Conservation (phyloP, 208 protist species). For the Lotmaria passim region DNA sequence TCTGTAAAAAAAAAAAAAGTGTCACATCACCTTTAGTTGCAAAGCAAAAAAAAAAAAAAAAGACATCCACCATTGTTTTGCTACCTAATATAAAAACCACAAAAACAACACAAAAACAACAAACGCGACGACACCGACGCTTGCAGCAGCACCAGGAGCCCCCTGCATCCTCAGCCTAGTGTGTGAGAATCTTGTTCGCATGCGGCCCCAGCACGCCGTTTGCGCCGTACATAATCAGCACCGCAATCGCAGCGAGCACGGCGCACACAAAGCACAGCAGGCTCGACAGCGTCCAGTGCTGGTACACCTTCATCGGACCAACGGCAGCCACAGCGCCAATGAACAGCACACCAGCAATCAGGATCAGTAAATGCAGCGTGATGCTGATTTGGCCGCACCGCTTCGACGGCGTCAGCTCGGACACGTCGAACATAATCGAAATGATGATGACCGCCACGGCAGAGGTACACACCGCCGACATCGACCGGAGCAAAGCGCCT, state of each 20-base stretch:
- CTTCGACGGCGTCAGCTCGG: slow-evolving; percentile 34
- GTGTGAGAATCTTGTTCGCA: slow-evolving; percentile 30
- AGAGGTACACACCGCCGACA: slow-evolving; percentile 43
- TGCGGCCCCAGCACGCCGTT: slow-evolving; percentile 33
- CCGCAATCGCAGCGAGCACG: slow-evolving; percentile 22
- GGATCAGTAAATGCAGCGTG: slow-evolving; percentile 46
- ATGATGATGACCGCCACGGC: slow-evolving; percentile 36
- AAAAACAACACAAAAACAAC: too few relatives aligned
- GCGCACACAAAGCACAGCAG: slow-evolving; percentile 39
- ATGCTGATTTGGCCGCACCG: slow-evolving; percentile 45
- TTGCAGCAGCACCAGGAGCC: too few relatives aligned
- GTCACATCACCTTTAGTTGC: too few relatives aligned
- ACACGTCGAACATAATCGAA: slow-evolving; percentile 48
- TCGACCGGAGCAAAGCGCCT: slow-evolving; percentile 44
- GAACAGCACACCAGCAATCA: slow-evolving; percentile 40
- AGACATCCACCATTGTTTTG: too few relatives aligned
- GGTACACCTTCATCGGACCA: slow-evolving; percentile 39
- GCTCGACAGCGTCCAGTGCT: slow-evolving; percentile 49
- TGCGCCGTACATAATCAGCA: slow-evolving; percentile 34
- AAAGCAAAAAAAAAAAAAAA: too few relatives aligned
- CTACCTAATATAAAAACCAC: too few relatives aligned
- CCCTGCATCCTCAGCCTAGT: not conserved
- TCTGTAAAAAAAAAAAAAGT: too few relatives aligned
- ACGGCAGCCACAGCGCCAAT: slow-evolving; percentile 36
- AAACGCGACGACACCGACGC: too few relatives aligned